phyloP scores from a whole-genome alignment of 768 basidiomycete genomes.

The Russula olivacea region DNA sequence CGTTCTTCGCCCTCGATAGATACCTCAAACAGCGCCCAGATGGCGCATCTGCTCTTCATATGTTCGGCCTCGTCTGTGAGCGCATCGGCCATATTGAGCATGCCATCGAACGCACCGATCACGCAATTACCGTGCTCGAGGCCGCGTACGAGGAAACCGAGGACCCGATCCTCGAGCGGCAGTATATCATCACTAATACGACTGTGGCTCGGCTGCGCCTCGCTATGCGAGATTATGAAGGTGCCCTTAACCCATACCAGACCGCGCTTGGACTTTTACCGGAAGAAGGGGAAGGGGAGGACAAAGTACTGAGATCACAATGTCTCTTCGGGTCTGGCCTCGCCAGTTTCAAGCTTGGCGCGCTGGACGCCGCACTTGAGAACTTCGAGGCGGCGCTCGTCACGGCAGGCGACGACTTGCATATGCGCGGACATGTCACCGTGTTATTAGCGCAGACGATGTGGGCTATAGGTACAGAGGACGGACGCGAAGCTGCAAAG shows the following conservation, averaged over 20 bases:
- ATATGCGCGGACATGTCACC: conserved; percentile 58
- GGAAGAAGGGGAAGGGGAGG: conserved; percentile 34
- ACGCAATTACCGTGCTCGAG: conserved; percentile 72
- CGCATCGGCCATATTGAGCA: conserved; percentile 64
- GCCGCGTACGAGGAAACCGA: conserved; percentile 84
- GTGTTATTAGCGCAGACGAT: conserved; percentile 80
- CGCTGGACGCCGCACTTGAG: conserved; percentile 56
- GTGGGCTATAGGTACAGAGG: conserved; percentile 76
- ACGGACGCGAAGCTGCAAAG: conserved; percentile 73
- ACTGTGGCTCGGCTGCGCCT: conserved; percentile 76
- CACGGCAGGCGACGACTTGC: conserved; percentile 42
- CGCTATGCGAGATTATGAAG: conserved; percentile 49
- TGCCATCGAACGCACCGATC: conserved; percentile 50
- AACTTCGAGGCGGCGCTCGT: conserved; percentile 63
- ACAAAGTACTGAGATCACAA: conserved; percentile 48
- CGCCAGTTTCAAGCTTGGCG: conserved; percentile 58
- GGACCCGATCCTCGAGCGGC: conserved; percentile 66
- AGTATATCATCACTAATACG: conserved; percentile 74
- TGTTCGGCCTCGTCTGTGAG: conserved; percentile 83
- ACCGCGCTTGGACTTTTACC: conserved; percentile 64
- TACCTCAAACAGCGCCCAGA: conserved; percentile 62
- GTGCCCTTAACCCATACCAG: conserved; percentile 64
- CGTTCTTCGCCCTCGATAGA: conserved; percentile 76
- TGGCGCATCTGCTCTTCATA: conserved; percentile 73
- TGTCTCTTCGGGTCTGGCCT: conserved; percentile 67